Base-by-base conservation (phyloP, 805 yeast species). In the Wickerhamomyces silvicola region DNA sequence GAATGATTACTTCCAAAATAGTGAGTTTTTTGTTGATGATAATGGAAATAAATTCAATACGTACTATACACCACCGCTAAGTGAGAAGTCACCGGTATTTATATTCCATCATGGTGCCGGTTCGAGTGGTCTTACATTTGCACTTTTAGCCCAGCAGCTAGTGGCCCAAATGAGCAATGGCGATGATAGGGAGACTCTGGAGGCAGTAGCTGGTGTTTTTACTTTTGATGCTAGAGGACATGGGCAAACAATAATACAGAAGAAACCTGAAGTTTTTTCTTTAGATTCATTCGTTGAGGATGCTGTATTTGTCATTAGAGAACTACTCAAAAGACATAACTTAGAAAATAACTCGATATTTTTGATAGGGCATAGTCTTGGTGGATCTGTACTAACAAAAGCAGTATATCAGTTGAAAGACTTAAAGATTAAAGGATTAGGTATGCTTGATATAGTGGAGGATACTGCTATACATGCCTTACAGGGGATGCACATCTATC, bases 101-200 rank as follows among this genome's bases (percentile, higher is more conserved):
- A 59, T 92, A 2, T 76, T 78, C 43, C 92, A 85, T 42, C 99
- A 92, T 56, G 99, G 99, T 3, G 97, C 96, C 1, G 98, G 97
- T 1, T 87, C 97, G 1, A 73, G 84, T 2, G 86, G 81, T 0
- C 60, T 84, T 59, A 69, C 96, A 1, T 92, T 83, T 60, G 82
- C 84, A 1, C 52, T 62, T 17, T 46, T 85, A 16, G 56, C 72
- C 1, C 54, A 47, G 28, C 48, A 51, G 8, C 41, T 74, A 13
- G 46, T 44, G 7, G 35, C 35, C 10, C 48, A 47, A 15, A 48
- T 57, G 36, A 28, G 31, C 5, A 26, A 29, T 2, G 37, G 40
- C 15, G 31, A 25, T 33, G 52, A 30, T 21, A 30, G 24, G 39
- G 52, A 30, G 25, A 46, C 27, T 28, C 37, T 44, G 7, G 54